Evolutionary conservation across 192 early-diverging fungal species (phyloP).

Genomic region (Backusella tuberculispora): DNA sequence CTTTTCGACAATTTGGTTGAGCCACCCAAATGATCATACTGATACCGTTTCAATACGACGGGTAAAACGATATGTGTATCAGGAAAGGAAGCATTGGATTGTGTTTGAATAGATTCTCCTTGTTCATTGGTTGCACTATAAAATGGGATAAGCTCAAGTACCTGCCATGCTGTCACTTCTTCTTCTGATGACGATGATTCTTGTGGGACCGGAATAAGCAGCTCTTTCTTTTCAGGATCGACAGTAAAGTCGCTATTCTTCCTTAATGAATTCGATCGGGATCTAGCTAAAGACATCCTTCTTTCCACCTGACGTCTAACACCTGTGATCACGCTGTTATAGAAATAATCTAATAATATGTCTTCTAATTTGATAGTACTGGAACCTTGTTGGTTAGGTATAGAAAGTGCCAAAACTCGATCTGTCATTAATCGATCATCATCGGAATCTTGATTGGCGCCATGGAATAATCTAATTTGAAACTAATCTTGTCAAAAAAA

Average conservation of each 20-base stretch:
- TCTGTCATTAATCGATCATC: background rate
- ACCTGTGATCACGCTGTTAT: conserved; percentile 12
- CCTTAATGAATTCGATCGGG: background rate
- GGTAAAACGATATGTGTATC: conserved; percentile 27
- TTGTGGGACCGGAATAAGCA: background rate
- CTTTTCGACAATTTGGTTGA: background rate
- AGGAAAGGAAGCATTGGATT: conserved; percentile 55
- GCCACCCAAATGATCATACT: background rate
- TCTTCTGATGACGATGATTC: background rate
- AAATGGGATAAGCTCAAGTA: background rate
- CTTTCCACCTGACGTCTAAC: conserved; percentile 7
- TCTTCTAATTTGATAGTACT: background rate
- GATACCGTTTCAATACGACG: conserved; percentile 11
- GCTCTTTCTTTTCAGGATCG: background rate
- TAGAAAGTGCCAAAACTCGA: background rate
- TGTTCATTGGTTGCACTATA: background rate
- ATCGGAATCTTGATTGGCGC: conserved; percentile 9
- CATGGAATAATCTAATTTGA: conserved; percentile 20
- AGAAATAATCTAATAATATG: background rate
- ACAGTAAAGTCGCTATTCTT: background rate
- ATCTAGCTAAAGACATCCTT: background rate
- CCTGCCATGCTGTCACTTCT: background rate
- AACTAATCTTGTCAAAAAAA: conserved; percentile 12
- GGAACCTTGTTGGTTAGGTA: background rate
- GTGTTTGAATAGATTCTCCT: conserved; percentile 27